A percentile compares a stretch with the other conserved stretches of the same genome.
These are phyloP conservation scores for Boletus barrowsii DNA, from an alignment of 768 basidiomycete species.

Conservation along the genomic window DNA sequence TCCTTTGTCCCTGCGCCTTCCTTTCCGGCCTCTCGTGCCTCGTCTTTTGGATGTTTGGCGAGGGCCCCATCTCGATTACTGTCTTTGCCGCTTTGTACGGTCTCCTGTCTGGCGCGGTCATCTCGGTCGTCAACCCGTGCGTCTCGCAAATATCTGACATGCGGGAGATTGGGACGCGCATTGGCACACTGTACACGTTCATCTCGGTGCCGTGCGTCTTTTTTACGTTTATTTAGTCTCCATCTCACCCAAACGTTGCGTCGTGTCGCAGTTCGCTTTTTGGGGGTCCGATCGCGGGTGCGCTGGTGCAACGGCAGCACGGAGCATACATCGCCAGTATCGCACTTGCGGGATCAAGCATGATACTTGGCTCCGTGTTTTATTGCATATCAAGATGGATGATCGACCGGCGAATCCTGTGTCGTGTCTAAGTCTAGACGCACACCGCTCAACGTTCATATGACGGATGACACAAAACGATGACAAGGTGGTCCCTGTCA, in stretches of 20 bases:
- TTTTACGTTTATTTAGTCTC: neutral
- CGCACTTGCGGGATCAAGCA: conserved; percentile 54
- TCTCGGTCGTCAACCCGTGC: conserved; percentile 64
- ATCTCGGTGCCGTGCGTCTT: conserved; percentile 67
- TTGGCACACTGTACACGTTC: conserved; percentile 62
- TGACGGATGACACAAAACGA: too few species aligned
- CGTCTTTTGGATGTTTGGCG: conserved; percentile 53
- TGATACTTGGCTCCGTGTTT: conserved; percentile 58
- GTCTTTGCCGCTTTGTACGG: conserved; percentile 58
- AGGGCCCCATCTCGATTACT: conserved; percentile 39
- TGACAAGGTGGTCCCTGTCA: too few species aligned
- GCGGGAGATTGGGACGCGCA: conserved; percentile 55
- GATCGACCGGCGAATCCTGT: conserved; percentile 42
- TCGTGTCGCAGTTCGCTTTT: conserved; percentile 47
- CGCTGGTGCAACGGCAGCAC: conserved; percentile 43
- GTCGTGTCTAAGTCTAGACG: conserved; percentile 39
- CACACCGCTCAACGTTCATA: too few species aligned
- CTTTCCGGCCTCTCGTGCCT: conserved; percentile 60
- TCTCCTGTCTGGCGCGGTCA: conserved; percentile 65
- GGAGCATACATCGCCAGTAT: conserved; percentile 53
- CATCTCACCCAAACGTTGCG: neutral
- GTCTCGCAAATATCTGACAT: conserved; percentile 64
- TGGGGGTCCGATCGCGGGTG: conserved; percentile 64
- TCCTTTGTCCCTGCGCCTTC: conserved; percentile 61
- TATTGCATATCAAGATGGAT: conserved; percentile 49